A percentile compares a stretch with the other conserved stretches of the same genome.
Evolutionary conservation across 306 rosid genomes (phyloP).

Genomic region (Begonia masoniana): DNA sequence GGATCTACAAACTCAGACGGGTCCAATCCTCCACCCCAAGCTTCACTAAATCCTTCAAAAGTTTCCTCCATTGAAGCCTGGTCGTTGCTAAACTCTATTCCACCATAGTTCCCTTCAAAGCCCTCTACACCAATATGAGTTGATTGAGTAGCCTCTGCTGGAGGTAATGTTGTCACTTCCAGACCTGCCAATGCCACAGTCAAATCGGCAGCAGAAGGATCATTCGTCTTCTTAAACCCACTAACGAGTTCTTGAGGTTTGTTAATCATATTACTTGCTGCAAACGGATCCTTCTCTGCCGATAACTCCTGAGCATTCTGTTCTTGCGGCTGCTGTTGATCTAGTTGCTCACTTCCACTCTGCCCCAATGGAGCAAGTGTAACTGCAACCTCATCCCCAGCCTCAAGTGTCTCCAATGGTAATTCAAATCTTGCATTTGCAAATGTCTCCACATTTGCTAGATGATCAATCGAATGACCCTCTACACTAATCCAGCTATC

Average conservation of each 20-base stretch:
- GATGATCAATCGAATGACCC: conserved; percentile 59
- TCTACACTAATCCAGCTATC: conserved; percentile 43
- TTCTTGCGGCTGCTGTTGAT: conserved; percentile 20
- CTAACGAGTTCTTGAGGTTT: conserved; percentile 62
- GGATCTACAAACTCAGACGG: conserved; percentile 73
- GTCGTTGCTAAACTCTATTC: conserved; percentile 74
- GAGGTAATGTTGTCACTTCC: conserved; percentile 76
- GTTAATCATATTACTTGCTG: conserved; percentile 80
- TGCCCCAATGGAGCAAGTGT: conserved; percentile 40
- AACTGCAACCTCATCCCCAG: conserved; percentile 61
- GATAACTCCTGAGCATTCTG: conserved; percentile 35
- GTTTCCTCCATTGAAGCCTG: conserved; percentile 71
- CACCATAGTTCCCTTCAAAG: conserved; percentile 93
- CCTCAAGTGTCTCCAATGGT: conserved; percentile 68
- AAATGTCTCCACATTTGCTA: conserved; percentile 48
- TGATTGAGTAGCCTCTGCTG: conserved; percentile 86
- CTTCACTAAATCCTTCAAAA: conserved; percentile 77
- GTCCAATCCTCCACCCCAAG: conserved; percentile 98
- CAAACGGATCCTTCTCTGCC: conserved; percentile 73
- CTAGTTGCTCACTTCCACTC: conserved; percentile 31
- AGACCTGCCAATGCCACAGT: conserved; percentile 67
- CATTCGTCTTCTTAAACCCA: conserved; percentile 78
- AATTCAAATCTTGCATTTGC: conserved; percentile 42
- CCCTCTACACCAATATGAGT: conserved; percentile 87
- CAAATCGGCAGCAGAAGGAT: conserved; percentile 69